Evolutionary conservation across 495 filamentous ascomycete species (phyloP).

Genomic region (Hypoxylon crocopeplum): DNA sequence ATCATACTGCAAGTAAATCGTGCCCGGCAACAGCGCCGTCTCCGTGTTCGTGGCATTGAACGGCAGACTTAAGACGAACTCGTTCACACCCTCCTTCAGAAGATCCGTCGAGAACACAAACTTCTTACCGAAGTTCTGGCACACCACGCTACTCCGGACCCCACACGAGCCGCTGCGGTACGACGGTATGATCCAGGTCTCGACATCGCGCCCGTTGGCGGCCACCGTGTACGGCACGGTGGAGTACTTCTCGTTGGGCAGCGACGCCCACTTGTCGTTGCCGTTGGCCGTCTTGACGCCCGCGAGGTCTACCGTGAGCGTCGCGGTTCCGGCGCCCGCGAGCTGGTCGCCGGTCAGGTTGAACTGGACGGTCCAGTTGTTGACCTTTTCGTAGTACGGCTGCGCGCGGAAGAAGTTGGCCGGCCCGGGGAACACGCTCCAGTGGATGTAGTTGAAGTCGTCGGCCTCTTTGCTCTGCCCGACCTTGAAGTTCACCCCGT

Average conservation of each 20-base stretch:
- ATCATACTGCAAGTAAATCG: slow-evolving; percentile 61
- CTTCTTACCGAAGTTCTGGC: slow-evolving; percentile 55
- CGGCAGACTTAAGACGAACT: slow-evolving; percentile 51
- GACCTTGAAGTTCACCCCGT: slow-evolving; percentile 57
- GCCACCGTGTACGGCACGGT: slow-evolving; percentile 50
- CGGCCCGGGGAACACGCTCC: slow-evolving; percentile 56
- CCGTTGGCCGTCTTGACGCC: slow-evolving; percentile 59
- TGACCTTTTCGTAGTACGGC: slow-evolving; percentile 46
- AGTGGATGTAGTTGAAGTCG: slow-evolving; percentile 63
- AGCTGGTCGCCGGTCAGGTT: slow-evolving; percentile 44
- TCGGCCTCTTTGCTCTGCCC: slow-evolving; percentile 50
- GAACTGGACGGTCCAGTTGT: slow-evolving; percentile 62
- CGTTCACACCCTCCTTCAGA: slow-evolving; percentile 50
- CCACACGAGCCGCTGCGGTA: slow-evolving; percentile 52
- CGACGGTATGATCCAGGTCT: slow-evolving; percentile 36
- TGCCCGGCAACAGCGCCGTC: slow-evolving; percentile 52
- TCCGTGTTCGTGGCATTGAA: slow-evolving; percentile 54
- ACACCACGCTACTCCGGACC: slow-evolving; percentile 55
- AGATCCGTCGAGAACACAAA: slow-evolving; percentile 49
- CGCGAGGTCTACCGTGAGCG: slow-evolving; percentile 58
- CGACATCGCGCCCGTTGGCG: slow-evolving; percentile 25
- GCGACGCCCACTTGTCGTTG: slow-evolving; percentile 44
- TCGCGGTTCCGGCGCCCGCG: slow-evolving; percentile 40
- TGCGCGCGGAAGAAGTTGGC: slow-evolving; percentile 39
- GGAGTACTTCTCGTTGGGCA: slow-evolving; percentile 48